phyloP scores from a whole-genome alignment of 345 rosid species.

The Populus simonii region DNA sequence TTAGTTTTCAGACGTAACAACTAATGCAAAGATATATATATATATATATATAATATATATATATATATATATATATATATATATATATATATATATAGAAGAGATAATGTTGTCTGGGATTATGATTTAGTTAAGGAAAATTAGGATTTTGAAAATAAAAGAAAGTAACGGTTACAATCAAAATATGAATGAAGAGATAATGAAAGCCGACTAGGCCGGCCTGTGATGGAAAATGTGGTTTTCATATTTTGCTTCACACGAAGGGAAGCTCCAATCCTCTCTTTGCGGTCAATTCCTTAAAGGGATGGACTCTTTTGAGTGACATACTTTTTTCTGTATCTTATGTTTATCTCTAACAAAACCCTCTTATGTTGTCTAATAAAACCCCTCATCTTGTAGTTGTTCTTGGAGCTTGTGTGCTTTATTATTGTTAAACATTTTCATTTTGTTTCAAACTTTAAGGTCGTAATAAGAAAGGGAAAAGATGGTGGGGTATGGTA shows the following conservation, averaged over 20 bases:
- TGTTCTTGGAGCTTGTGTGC: background rate
- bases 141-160: conserved; percentile 18
- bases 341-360: background rate
- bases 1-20: too few species aligned
- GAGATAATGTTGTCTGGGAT: conserved; percentile 16
- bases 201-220: conserved; percentile 53
- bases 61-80: background rate
- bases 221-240: conserved; percentile 21
- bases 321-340: background rate
- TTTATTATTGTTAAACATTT: background rate
- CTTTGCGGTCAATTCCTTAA: conserved; percentile 57
- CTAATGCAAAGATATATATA: too few species aligned
- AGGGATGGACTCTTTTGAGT: conserved; percentile 41
- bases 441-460: background rate
- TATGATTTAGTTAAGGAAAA: conserved; percentile 23
- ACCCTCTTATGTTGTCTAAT: background rate
- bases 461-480: background rate
- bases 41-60: background rate
- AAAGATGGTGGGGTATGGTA: conserved; percentile 35
- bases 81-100: background rate
- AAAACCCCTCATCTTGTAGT: conserved; percentile 19
- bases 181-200: conserved; percentile 15
- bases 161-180: conserved; percentile 29
- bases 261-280: conserved; percentile 44
- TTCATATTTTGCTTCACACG: conserved; percentile 54